Evolutionary conservation across 1,139 yeast species (phyloP).

Genomic region (Hansenula lynferdii): DNA sequence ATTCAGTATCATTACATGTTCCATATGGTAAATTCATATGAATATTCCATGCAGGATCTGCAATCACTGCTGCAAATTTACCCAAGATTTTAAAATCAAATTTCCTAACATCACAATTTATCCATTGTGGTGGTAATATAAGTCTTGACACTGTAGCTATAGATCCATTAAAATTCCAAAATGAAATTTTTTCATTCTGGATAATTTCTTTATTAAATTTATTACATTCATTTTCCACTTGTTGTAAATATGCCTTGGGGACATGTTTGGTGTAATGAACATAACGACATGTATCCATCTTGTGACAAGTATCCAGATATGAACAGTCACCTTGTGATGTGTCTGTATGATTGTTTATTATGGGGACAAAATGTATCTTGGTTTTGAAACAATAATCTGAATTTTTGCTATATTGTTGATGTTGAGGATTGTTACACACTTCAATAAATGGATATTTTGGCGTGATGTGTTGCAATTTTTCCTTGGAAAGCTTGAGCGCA

Average conservation of each 20-base stretch:
- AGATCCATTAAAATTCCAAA: conserved; percentile 53
- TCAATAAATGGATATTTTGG: conserved; percentile 41
- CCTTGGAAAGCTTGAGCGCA: conserved; percentile 32
- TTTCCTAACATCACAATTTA: conserved; percentile 72
- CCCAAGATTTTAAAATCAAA: conserved; percentile 70
- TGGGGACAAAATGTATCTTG: conserved; percentile 61
- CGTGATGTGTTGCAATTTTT: conserved; percentile 36
- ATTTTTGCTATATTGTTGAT: conserved; percentile 29
- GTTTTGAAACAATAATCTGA: conserved; percentile 36
- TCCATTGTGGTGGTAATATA: conserved; percentile 71
- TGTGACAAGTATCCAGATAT: conserved; percentile 89
- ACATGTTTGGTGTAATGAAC: conserved; percentile 68
- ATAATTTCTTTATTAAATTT: conserved; percentile 25
- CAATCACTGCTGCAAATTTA: conserved; percentile 79
- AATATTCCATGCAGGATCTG: conserved; percentile 91
- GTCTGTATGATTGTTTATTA: conserved; percentile 58
- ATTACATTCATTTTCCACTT: conserved; percentile 16
- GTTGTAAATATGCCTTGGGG: conserved; percentile 31
- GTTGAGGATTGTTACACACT: conserved; percentile 46
- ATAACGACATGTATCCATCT: conserved; percentile 73
- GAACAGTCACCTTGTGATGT: conserved; percentile 83
- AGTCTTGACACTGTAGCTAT: conserved; percentile 31
- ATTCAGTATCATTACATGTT: conserved; percentile 68
- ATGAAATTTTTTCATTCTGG: conserved; percentile 29
- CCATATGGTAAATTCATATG: conserved; percentile 82